Percentiles rank a stretch among this genome's conserved stretches.
Evolutionary conservation across 2,329 filamentous ascomycete species (phyloP).

Genomic region (Dendryphion nanum): DNA sequence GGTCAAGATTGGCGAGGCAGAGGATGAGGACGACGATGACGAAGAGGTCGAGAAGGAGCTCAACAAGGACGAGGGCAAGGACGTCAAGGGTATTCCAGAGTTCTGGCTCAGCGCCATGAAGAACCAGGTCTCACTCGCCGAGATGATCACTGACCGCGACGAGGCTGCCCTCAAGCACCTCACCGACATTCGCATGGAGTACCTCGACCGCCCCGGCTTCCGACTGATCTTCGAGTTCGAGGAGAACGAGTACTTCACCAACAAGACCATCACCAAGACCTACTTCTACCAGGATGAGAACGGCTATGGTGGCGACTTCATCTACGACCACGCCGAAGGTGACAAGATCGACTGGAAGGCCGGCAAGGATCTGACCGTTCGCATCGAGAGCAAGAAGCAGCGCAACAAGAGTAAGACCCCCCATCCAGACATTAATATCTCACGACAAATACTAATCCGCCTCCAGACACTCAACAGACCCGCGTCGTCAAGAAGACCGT

Average conservation of each 20-base stretch:
- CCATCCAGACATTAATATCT: background rate
- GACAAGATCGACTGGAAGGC: slow-evolving; percentile 97
- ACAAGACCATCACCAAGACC: slow-evolving; percentile 96
- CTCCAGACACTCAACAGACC: slow-evolving; percentile 93
- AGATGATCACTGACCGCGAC: slow-evolving; percentile 98
- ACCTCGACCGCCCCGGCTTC: slow-evolving; percentile 97
- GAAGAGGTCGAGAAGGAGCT: slow-evolving; percentile 56
- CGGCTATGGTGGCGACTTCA: slow-evolving; percentile 97
- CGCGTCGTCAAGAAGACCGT: slow-evolving; percentile 99
- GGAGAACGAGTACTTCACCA: slow-evolving; percentile 94
- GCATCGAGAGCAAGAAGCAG: slow-evolving; percentile 98
- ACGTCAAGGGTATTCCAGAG: slow-evolving; percentile 83
- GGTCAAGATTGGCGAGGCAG: slow-evolving; percentile 79
- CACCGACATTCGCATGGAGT: slow-evolving; percentile 96
- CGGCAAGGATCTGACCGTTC: slow-evolving; percentile 88
- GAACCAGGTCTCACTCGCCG: slow-evolving; percentile 94
- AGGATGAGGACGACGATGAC: slow-evolving; percentile 67
- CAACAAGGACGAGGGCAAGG: slow-evolving; percentile 55
- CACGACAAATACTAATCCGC: slow-evolving; percentile 11
- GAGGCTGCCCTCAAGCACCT: slow-evolving; percentile 89
- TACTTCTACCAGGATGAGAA: slow-evolving; percentile 99
- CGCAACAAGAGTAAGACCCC: slow-evolving; percentile 87
- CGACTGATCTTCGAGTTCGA: slow-evolving; percentile 95
- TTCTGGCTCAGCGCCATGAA: slow-evolving; percentile 99
- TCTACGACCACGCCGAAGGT: slow-evolving; percentile 98